Evolutionary conservation across 2,329 filamentous ascomycete species (phyloP), one percentile per base, ranked within the genome.

Genomic region (Gremmenia infestans): DNA sequence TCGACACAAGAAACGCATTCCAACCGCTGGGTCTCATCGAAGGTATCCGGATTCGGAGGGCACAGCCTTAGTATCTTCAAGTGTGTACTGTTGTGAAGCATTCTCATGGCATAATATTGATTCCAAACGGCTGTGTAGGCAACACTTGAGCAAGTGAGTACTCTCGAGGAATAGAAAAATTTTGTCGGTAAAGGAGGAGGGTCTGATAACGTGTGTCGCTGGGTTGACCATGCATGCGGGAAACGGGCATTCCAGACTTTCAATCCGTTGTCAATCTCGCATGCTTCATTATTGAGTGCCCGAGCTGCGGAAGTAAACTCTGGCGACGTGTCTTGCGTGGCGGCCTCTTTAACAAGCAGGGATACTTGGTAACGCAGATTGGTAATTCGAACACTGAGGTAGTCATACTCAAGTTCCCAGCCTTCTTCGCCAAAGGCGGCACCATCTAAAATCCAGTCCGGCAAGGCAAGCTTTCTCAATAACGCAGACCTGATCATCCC

Each of bases 391-490:
- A 67, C 59, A 22, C 64, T 11, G 14, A 71, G 63, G 28, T 58
- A 45, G 55, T 71, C 68, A 56, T 67, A 70, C 15, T 63, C 63
- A 39, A 68, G 58, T 39, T 68, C 68, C n/a, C 63, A 42, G 5
- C 61, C 63, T n/a, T 50, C 15, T 54, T 71, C 70, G 46, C 68
- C 67, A 57, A 68, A 72, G 5, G 8, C n/a, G 8, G 35, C 45
- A 7, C 69, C 69, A 35, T 70, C 61, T 15, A 54, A 12, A 12
- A 71, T 60, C 70, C 70, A 72, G 12, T 57, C 59, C 19, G 69
- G 70, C 50, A 72, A 45, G 6, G 51, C 19, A 19, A 59, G 45
- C 23, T 60, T 61, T 45, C 67, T 58, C 12, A 71, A 54, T 15
- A 71, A 48, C 43, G 56, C 45, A 15, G 60, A 65, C 46, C 60